These are phyloP conservation scores for Stereum hirsutum DNA, from an alignment of 1,284 basidiomycete genomes.

Conservation along the genomic window DNA sequence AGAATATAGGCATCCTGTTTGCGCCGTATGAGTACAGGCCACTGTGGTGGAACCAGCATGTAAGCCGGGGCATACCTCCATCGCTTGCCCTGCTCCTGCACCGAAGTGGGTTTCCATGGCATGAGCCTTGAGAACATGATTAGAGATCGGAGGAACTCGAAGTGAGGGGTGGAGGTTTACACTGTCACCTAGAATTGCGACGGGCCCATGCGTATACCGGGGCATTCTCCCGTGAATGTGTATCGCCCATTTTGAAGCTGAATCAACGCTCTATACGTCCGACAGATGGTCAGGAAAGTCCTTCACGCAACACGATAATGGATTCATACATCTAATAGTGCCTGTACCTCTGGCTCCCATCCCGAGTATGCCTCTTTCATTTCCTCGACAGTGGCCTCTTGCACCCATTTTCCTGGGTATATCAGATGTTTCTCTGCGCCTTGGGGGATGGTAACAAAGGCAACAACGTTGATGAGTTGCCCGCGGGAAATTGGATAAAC, in stretches of 20 bases:
- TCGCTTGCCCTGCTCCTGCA: constrained; percentile 44
- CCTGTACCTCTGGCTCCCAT: constrained; percentile 29
- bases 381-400: constrained; percentile 23
- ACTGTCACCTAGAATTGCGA: constrained; percentile 36
- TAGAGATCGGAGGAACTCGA: not conserved
- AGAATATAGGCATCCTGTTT: constrained; percentile 26
- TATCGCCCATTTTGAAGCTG: constrained; percentile 1
- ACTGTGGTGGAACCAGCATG: not conserved
- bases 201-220: not conserved
- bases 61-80: constrained; percentile 30
- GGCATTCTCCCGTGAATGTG: not conserved
- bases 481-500: constrained; percentile 21
- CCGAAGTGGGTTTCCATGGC: constrained; percentile 42
- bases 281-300: not conserved
- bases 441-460: constrained; percentile 26
- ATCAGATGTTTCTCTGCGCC: constrained; percentile 22
- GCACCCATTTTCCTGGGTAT: constrained; percentile 26
- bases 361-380: constrained; percentile 20
- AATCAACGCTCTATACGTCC: not conserved
- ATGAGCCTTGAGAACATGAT: constrained; percentile 30
- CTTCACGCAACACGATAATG: not conserved
- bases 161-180: constrained; percentile 15
- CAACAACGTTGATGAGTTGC: constrained; percentile 26
- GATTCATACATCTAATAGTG: constrained; percentile 20
- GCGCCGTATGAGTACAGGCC: not conserved